phyloP scores from a whole-genome alignment of 176 grass and related monocot species.

The Tillandsia leiboldiana region DNA sequence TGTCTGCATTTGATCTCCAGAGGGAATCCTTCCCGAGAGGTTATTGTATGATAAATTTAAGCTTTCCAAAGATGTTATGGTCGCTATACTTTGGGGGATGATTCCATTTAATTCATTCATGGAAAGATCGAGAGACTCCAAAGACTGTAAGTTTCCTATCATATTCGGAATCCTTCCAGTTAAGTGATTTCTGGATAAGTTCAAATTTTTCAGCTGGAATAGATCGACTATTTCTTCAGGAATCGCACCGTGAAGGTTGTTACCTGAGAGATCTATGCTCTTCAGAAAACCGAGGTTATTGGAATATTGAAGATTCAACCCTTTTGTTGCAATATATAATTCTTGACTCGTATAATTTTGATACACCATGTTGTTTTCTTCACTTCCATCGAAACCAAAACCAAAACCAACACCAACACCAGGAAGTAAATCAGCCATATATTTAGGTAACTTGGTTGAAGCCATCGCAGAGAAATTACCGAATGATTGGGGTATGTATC shows the following conservation, averaged over 20 bases:
- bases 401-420: no score
- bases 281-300: not conserved
- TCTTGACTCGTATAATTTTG: not conserved
- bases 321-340: constrained; percentile 20
- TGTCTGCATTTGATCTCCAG: constrained; percentile 31
- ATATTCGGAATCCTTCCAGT: not conserved
- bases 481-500: constrained; percentile 15
- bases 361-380: not conserved
- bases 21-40: constrained; percentile 23
- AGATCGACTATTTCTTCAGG: constrained; percentile 15
- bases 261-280: constrained; percentile 32
- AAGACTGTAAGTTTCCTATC: constrained; percentile 8
- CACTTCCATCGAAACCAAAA: not conserved
- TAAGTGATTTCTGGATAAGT: constrained; percentile 20
- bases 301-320: not conserved
- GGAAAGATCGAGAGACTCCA: constrained; percentile 42
- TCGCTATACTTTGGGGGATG: constrained; percentile 8
- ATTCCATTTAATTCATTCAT: constrained; percentile 17
- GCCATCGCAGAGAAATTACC: constrained; percentile 21
- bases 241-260: constrained; percentile 21
- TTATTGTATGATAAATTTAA: constrained; percentile 39
- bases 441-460: not conserved
- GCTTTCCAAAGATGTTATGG: constrained; percentile 14
- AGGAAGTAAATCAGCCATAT: not conserved
- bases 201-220: constrained; percentile 7